Base-by-base conservation (phyloP, 176 grass and related monocot species). In the Puccinellia tenuiflora region DNA sequence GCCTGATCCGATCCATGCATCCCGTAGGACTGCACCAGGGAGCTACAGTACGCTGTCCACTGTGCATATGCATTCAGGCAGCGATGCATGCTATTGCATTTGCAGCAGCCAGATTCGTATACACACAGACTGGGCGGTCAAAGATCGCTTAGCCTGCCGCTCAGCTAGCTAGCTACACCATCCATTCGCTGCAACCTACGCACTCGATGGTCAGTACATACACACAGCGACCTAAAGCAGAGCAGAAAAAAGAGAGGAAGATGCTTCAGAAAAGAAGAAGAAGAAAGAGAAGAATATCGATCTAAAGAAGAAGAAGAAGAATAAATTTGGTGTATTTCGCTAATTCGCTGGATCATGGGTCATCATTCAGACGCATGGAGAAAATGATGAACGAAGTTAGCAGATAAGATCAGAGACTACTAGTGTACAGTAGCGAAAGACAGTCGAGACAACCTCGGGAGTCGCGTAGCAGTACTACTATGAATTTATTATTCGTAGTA, bases 1-100 rank as follows among this genome's bases (percentile, higher is more conserved):
- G 79, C 79, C 83, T 90, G 62, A 34, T 31, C 43, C 15, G 83
- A 89, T 72, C 33, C 79, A 46, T 46, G 8, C 38, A 86, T 78
- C 83, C 73, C 16, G 53, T 54, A 5, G 33, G 33, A 61, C 78
- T 37, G 64, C 33, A 17, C 34, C 71, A 54, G 6, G 35, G 5
- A 20, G 83, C 53, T 42, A 86, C 83, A 86, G 73, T 55, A 3
- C 42, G 43, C 39, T 40, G 71, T 22, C 33, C 33, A 42, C 50
- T 88, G 40, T 61, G 33, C 64, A 74, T 59, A 45, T 48, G 54
- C 55, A 31, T 37, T 66, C 64, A 64, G 52, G 52, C 43, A 0
- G 24, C 43, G 62, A 48, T 11, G 4, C n/a, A n/a, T n/a, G n/a
- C n/a, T n/a, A n/a, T n/a, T n/a, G n/a, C n/a, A n/a, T n/a, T n/a